Evolutionary conservation across 1,284 basidiomycete genomes (phyloP).

Genomic region (Xerocomus minutiporus): DNA sequence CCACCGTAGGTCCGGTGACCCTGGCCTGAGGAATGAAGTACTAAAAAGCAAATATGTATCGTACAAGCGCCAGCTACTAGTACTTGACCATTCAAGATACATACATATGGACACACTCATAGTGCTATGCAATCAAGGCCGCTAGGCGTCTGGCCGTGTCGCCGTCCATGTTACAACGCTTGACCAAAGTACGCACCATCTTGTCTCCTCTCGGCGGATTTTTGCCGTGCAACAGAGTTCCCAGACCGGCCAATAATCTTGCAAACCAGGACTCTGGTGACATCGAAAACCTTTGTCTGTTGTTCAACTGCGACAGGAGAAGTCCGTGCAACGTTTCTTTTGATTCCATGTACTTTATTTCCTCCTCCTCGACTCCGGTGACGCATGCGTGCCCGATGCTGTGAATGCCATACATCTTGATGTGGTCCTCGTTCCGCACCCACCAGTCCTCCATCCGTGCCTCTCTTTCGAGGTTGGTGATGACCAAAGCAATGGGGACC

Average conservation of each 20-base stretch:
- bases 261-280: conserved; percentile 24
- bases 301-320: conserved; percentile 14
- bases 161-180: conserved; percentile 28
- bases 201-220: conserved; percentile 25
- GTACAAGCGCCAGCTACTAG: not conserved
- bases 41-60: not conserved
- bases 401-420: conserved; percentile 31
- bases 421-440: conserved; percentile 30
- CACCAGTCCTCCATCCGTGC: conserved; percentile 39
- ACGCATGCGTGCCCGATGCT: conserved; percentile 37
- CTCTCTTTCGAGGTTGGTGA: conserved; percentile 40
- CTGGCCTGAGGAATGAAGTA: not conserved
- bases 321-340: conserved; percentile 14
- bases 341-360: conserved; percentile 27
- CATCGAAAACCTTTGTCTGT: conserved; percentile 23
- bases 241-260: conserved; percentile 22
- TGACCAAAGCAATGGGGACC: conserved; percentile 37
- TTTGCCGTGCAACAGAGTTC: conserved; percentile 17
- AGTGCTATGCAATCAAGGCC: conserved; percentile 5
- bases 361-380: conserved; percentile 34
- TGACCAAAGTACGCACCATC: conserved; percentile 24
- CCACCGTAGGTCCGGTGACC: not conserved
- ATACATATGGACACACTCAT: not conserved
- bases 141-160: conserved; percentile 26
- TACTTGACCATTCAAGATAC: not conserved